phyloP scores from a whole-genome alignment of 2,329 filamentous ascomycete genomes.

The Fusarium graminum region DNA sequence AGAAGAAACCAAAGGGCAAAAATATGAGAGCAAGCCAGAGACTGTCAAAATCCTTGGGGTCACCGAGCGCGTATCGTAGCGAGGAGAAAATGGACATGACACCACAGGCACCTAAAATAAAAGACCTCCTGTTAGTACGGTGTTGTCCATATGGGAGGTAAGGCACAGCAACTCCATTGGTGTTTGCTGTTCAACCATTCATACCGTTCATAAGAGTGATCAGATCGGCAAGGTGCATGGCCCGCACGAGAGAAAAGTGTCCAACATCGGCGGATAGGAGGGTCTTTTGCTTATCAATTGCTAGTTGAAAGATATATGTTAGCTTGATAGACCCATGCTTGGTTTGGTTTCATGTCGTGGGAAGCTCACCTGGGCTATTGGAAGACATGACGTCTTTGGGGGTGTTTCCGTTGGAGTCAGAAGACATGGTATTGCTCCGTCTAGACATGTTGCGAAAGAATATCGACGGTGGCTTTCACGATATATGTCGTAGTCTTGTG shows the following conservation, averaged over 20 bases:
- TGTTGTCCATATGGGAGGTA: no score
- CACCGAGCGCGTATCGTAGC: constrained; percentile 88
- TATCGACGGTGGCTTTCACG: not conserved
- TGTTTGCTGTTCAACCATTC: constrained; percentile 21
- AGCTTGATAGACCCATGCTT: constrained; percentile 11
- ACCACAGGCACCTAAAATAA: constrained; percentile 77
- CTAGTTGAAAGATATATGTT: constrained; percentile 54
- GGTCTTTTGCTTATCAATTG: constrained; percentile 80
- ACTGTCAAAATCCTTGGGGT: constrained; percentile 73
- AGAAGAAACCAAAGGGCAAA: constrained; percentile 94
- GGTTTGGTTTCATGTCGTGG: constrained; percentile 4
- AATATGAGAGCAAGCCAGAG: constrained; percentile 87
- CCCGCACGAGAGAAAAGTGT: constrained; percentile 77
- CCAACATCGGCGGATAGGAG: constrained; percentile 77
- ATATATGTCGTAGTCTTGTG: not conserved
- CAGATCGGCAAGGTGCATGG: constrained; percentile 83
- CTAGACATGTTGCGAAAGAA: constrained; percentile 69
- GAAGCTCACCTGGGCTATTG: constrained; percentile 54
- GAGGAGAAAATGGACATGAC: constrained; percentile 97
- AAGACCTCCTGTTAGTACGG: constrained; percentile 17
- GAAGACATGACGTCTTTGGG: constrained; percentile 49
- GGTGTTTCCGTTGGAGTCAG: constrained; percentile 47
- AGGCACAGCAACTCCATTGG: not conserved
- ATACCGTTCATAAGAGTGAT: constrained; percentile 86
- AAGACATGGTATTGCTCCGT: constrained; percentile 62